phyloP scores from a whole-genome alignment of 2,329 filamentous ascomycete genomes.

The Scedosporium apiospermum region DNA sequence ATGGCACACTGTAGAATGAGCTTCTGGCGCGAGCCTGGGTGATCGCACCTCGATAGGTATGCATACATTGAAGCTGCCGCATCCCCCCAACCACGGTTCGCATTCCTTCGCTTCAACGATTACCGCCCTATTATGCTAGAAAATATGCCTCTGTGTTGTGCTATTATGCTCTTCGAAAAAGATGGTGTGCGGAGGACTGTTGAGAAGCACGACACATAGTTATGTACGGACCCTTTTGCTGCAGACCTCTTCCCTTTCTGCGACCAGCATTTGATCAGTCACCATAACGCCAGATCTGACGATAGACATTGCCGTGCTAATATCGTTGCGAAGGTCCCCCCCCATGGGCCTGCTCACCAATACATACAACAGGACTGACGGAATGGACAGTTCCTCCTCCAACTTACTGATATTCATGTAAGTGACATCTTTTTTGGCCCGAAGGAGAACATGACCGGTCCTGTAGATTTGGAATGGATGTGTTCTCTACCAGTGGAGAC shows the following conservation, averaged over 20 bases:
- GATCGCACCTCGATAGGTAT: neutral
- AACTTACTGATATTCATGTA: slow-evolving; percentile 20
- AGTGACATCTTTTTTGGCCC: slow-evolving; percentile 25
- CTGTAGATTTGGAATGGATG: slow-evolving; percentile 25
- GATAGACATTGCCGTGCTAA: slow-evolving; percentile 18
- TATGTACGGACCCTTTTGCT: slow-evolving; percentile 17
- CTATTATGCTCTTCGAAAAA: slow-evolving; percentile 22
- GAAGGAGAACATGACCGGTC: slow-evolving; percentile 21
- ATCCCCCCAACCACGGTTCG: slow-evolving; percentile 19
- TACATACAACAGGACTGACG: slow-evolving; percentile 15
- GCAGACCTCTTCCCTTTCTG: slow-evolving; percentile 16
- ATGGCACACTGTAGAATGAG: neutral
- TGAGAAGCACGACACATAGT: slow-evolving; percentile 16
- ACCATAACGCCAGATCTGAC: slow-evolving; percentile 15
- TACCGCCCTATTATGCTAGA: slow-evolving; percentile 19
- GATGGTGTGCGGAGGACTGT: slow-evolving; percentile 20
- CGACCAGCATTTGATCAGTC: slow-evolving; percentile 15
- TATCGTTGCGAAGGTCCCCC: slow-evolving; percentile 18
- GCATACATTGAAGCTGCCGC: neutral
- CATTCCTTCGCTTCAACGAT: slow-evolving; percentile 17
- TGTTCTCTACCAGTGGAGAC: slow-evolving; percentile 17
- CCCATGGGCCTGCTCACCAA: slow-evolving; percentile 14
- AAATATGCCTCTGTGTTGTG: slow-evolving; percentile 20
- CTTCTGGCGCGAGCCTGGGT: neutral
- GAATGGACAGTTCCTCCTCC: slow-evolving; percentile 18